Base-by-base conservation (phyloP, 1,139 yeast genomes). In the Zygoascus sp. region DNA sequence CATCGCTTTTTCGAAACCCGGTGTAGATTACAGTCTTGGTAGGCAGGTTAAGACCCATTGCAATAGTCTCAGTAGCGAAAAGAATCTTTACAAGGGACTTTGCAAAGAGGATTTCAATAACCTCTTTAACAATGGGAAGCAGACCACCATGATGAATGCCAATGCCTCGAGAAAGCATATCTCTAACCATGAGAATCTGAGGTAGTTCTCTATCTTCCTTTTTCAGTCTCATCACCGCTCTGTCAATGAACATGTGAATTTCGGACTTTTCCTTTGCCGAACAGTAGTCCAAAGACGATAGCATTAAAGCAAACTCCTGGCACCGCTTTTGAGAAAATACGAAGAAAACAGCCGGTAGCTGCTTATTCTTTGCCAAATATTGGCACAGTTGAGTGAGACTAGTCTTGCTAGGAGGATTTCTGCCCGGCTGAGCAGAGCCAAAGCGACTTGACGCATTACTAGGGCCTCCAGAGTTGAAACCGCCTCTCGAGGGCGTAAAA, bases 61-160 rank as follows among this genome's bases (percentile, higher is more conserved):
- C 96, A 70, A 92, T 92, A 0, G 99, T 92, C 66, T 92, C 99
- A 0, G 99, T 92, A 0, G 98, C 98, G 70, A 92, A 92, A 44
- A 92, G 72, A 0, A 90, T 95, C 64, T 89, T 90, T 36, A 92
- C 87, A 45, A 92, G 73, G 0, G 95, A 81, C 58, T 79, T 83
- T 0, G 97, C 83, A 68, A 92, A 92, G 42, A 92, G 68, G 49
- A 92, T 90, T 66, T 92, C 99, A 57, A 92, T 92, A 46, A 90
- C 83, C 63, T 92, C 99, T 59, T 92, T 92, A 36, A 92, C 95
- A 49, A 92, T 92, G 0, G 99, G 99, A 50, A 92, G 70, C 48
- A 92, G 69, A 1, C 99, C 99, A 63, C 97, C 96, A 67, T 92
- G 98, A 65, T 92, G 99, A 1, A 92, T 95, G 0, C 96, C 97